These are phyloP conservation scores for Paratrimastix pyriformis DNA, from an alignment of 78 protist genomes.

Conservation along the genomic window DNA sequence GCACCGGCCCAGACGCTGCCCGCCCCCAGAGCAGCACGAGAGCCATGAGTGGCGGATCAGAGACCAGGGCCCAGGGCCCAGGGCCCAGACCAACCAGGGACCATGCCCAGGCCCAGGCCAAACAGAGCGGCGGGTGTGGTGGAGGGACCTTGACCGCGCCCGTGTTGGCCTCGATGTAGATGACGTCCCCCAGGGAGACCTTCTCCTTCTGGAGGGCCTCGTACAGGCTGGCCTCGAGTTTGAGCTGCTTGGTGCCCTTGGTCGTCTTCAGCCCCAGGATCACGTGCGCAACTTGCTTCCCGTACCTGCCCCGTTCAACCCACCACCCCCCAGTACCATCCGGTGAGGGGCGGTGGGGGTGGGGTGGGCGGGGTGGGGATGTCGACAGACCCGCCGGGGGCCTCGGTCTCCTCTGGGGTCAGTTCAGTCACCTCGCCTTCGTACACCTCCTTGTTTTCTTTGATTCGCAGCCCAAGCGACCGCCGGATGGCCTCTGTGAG, in stretches of 20 bases:
- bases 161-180: constrained; percentile 91
- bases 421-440: constrained; percentile 98
- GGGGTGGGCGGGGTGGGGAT: too few species aligned
- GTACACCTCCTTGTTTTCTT: constrained; percentile 96
- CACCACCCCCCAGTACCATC: too few species aligned
- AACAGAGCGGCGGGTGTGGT: too few species aligned
- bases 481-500: constrained; percentile 97
- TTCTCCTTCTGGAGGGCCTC: constrained; percentile 95
- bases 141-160: constrained; percentile 79
- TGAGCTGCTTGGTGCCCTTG: constrained; percentile 82
- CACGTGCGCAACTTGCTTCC: constrained; percentile 86
- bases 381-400: constrained; percentile 59
- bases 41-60: too few species aligned
- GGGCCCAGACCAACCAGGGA: too few species aligned
- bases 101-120: too few species aligned
- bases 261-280: constrained; percentile 74
- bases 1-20: constrained; percentile 85
- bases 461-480: constrained; percentile 95
- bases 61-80: too few species aligned
- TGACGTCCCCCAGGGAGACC: constrained; percentile 90
- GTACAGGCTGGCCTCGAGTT: constrained; percentile 92
- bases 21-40: neutral
- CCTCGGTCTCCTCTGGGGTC: constrained; percentile 91
- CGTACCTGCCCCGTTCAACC: constrained; percentile 80
- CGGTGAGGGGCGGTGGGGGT: too few species aligned